A percentile compares a stretch with the other conserved stretches of the same genome.
phyloP scores from a whole-genome alignment of 2,329 filamentous ascomycete genomes.

The Arthrobotrys megalospora region DNA sequence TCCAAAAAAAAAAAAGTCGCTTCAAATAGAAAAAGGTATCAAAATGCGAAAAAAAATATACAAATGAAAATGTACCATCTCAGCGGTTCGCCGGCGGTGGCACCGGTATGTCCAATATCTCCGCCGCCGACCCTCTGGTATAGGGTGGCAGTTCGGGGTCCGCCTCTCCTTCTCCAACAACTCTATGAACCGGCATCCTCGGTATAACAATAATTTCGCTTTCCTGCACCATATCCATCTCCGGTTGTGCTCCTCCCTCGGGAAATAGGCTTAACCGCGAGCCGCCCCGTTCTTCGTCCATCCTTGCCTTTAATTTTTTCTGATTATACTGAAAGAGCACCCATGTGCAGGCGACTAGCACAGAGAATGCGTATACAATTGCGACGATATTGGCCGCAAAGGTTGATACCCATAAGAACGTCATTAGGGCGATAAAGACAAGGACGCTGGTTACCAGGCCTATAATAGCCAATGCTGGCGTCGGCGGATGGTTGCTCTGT shows the following conservation, averaged over 20 bases:
- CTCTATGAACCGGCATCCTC: constrained; percentile 53
- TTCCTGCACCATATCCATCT: constrained; percentile 58
- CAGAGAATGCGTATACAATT: constrained; percentile 55
- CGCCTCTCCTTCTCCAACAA: constrained; percentile 50
- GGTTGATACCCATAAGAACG: constrained; percentile 50
- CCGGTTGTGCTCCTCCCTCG: constrained; percentile 26
- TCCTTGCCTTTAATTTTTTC: constrained; percentile 34
- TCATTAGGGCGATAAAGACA: constrained; percentile 52
- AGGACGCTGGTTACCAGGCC: constrained; percentile 51
- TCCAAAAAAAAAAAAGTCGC: constrained; percentile 29
- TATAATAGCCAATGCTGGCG: constrained; percentile 52
- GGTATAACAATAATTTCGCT: constrained; percentile 60
- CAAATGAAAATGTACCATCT: constrained; percentile 17
- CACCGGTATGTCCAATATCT: constrained; percentile 48
- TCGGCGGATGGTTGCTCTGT: constrained; percentile 43
- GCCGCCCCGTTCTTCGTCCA: constrained; percentile 37
- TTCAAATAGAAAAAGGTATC: constrained; percentile 10
- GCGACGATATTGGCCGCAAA: constrained; percentile 59
- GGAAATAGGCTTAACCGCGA: constrained; percentile 38
- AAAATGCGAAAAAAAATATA: constrained; percentile 21
- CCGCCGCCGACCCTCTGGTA: constrained; percentile 33
- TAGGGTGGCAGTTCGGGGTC: constrained; percentile 58
- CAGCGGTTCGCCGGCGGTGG: constrained; percentile 39
- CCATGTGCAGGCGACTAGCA: constrained; percentile 44
- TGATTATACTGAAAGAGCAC: constrained; percentile 55